Base-by-base conservation (phyloP, 306 rosid species). In the Lathyrus aphaca region DNA sequence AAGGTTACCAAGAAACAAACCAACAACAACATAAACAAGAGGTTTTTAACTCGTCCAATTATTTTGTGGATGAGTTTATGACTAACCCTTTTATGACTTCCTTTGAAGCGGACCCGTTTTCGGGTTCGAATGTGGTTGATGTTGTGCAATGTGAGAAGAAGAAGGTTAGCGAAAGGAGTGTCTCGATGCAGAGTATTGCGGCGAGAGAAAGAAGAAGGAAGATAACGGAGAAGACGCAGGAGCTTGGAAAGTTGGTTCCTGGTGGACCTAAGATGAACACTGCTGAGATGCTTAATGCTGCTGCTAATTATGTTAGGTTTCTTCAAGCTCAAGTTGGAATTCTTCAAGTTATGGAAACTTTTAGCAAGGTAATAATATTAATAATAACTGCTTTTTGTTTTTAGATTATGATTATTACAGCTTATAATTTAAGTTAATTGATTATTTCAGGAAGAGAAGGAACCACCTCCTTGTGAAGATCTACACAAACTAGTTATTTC, bases 161-260 rank as follows among this genome's bases (percentile, higher is more conserved):
- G 2, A 64, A 64, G 5, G 9, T 4, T 0, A n/a, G 5, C 0
- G 57, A 71, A 46, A 54, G 15, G 27, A 46, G 8, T 1, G 59
- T 88, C 54, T 87, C 98, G 0, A 46, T 84, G 0, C 98, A 90
- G 72, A 90, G 97, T 38, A 49, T 86, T 0, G 96, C 95, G 0
- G 98, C 98, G 0, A 66, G 98, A 7, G 89, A 88, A 65, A 86
- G 99, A 82, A 86, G 98, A 77, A 90, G 91, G 43, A 90, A 59
- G 82, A 88, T 94, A 17, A 75, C 88, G 1, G 94, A 87, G 66
- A 93, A 88, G 76, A 94, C 95, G 0, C 87, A 75, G 46, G 96
- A 90, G 80, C 89, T 94, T 5, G 96, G 95, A 9, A 91, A 78
- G 76, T 70, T 88, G 71, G 78, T 90, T 10, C 95, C 98, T 0